phyloP scores from a whole-genome alignment of 345 rosid genomes.

The Isatis tinctoria region DNA sequence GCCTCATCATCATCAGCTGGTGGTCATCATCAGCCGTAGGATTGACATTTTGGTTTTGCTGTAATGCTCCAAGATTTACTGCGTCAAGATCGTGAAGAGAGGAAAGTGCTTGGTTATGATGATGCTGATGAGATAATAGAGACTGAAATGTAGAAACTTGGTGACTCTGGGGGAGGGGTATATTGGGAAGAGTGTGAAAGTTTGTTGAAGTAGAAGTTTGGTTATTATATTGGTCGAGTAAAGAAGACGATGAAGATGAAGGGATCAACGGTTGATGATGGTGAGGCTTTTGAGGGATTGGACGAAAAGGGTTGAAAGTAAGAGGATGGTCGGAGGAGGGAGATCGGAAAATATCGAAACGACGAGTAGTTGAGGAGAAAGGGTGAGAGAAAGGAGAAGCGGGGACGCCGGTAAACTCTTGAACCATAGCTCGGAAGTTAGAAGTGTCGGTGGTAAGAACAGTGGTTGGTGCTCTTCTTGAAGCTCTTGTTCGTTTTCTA shows the following conservation, averaged over 20 bases:
- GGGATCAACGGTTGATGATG: conserved; percentile 34
- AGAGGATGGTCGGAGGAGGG: conserved; percentile 26
- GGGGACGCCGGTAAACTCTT: conserved; percentile 91
- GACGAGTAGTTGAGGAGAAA: conserved; percentile 47
- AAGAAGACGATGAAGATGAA: conserved; percentile 27
- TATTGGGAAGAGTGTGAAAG: conserved; percentile 35
- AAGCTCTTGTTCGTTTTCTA: conserved; percentile 80
- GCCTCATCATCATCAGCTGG: conserved; percentile 12
- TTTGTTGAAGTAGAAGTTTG: conserved; percentile 29
- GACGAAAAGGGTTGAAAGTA: conserved; percentile 53
- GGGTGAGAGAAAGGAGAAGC: conserved; percentile 69
- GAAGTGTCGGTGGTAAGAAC: conserved; percentile 86
- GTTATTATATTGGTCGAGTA: neutral
- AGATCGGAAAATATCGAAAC: conserved; percentile 61
- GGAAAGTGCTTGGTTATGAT: conserved; percentile 7
- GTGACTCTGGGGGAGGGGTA: conserved; percentile 20
- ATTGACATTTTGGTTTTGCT: conserved; percentile 7
- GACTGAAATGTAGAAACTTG: conserved; percentile 25
- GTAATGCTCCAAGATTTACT: conserved; percentile 10
- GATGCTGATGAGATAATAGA: conserved; percentile 23
- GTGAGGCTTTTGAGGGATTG: conserved; percentile 50
- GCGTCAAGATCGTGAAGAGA: conserved; percentile 18
- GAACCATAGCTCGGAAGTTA: conserved; percentile 93
- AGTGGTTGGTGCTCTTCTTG: conserved; percentile 86
- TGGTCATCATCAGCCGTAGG: conserved; percentile 1